Evolutionary conservation across 768 basidiomycete species (phyloP).

Genomic region (Boletus sensibilis): DNA sequence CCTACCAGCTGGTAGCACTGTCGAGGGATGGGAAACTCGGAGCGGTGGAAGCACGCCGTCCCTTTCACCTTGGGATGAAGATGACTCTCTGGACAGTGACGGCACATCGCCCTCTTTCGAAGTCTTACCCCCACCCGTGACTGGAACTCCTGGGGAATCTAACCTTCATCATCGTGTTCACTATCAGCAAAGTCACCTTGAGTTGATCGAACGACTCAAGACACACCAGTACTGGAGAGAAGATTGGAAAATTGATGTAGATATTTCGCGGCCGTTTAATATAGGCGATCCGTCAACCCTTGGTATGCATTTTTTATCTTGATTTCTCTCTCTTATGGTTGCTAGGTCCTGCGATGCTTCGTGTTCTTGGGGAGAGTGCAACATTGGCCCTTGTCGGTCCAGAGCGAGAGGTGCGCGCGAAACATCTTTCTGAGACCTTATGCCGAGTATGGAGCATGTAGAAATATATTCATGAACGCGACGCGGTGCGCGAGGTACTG

Average conservation of each 20-base stretch:
- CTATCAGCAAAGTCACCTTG: constrained; percentile 35
- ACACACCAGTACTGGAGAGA: constrained; percentile 72
- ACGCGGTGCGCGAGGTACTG: constrained; percentile 74
- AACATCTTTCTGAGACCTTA: background rate
- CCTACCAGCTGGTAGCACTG: constrained; percentile 46
- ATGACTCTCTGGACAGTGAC: constrained; percentile 34
- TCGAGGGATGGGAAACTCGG: constrained; percentile 43
- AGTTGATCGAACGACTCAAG: constrained; percentile 60
- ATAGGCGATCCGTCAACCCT: constrained; percentile 73
- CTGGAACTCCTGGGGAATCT: background rate
- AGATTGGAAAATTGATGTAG: constrained; percentile 55
- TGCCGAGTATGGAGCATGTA: constrained; percentile 23
- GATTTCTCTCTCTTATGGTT: background rate
- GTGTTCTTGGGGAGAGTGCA: constrained; percentile 38
- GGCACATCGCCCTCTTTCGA: constrained; percentile 13
- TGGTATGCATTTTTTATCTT: constrained; percentile 39
- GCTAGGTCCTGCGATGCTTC: constrained; percentile 47
- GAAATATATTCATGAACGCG: constrained; percentile 72
- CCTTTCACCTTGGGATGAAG: constrained; percentile 63
- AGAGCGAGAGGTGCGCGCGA: constrained; percentile 40
- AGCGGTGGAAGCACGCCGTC: constrained; percentile 64
- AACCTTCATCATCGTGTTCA: background rate
- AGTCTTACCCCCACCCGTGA: constrained; percentile 9
- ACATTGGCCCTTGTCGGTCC: constrained; percentile 41
- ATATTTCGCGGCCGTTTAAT: constrained; percentile 48